Percentiles rank a stretch among this genome's conserved stretches.
Evolutionary conservation across 73 alveolate genomes (phyloP).

Genomic region (Tetrahymena malaccensis): DNA sequence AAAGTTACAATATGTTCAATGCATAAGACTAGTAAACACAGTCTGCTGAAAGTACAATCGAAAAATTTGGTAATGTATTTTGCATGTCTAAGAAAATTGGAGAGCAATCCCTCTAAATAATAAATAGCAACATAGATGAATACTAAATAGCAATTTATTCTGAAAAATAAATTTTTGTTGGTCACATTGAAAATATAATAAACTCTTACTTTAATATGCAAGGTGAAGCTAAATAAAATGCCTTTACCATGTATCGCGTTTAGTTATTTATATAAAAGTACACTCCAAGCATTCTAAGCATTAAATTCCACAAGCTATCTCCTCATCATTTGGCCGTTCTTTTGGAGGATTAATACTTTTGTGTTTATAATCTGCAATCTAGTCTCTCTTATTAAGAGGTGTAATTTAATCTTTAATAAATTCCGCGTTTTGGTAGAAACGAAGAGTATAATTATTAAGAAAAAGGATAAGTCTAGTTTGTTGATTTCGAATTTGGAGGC

Average conservation of each 20-base stretch:
- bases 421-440: not conserved
- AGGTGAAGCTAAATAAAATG: not conserved
- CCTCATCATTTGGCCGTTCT: not conserved
- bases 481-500: not conserved
- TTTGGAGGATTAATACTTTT: not conserved
- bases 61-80: not conserved
- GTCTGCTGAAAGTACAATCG: not conserved
- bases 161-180: not conserved
- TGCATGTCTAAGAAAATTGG: not conserved
- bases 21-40: not conserved
- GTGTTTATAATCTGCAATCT: not conserved
- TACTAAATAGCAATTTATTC: not conserved
- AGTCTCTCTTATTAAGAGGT: not conserved
- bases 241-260: not conserved
- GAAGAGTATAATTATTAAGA: not conserved
- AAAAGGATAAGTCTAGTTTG: not conserved
- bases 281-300: not conserved
- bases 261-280: not conserved
- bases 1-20: not conserved
- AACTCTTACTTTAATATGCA: not conserved
- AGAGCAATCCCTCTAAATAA: not conserved
- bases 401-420: not conserved
- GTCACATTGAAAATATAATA: not conserved
- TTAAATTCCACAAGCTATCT: not conserved
- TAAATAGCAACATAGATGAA: not conserved